These are phyloP conservation scores for Angomonas deanei DNA, from an alignment of 208 protist genomes.

Conservation along the genomic window DNA sequence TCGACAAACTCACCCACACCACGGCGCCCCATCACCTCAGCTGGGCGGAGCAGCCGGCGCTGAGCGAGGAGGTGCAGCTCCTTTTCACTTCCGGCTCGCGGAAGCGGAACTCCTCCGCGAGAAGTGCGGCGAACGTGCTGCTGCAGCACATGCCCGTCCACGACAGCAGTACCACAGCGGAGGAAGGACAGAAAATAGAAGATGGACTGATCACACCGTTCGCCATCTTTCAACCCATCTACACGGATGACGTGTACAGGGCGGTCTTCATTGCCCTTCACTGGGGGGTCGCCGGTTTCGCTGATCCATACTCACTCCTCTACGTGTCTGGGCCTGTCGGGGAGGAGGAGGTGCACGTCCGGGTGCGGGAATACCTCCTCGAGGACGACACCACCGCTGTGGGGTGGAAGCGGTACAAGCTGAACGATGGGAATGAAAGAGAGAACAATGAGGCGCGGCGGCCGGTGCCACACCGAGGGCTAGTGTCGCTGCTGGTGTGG, in stretches of 20 bases:
- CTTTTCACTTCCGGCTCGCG: background rate
- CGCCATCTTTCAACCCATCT: constrained; percentile 30
- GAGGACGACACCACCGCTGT: background rate
- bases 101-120: background rate
- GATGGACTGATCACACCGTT: constrained; percentile 8
- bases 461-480: constrained; percentile 7
- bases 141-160: background rate
- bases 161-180: background rate
- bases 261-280: constrained; percentile 68
- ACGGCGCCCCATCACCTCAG: too few species aligned
- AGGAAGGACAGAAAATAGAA: background rate
- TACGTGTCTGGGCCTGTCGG: constrained; percentile 1
- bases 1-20: too few species aligned
- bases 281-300: constrained; percentile 44
- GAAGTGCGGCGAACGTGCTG: background rate
- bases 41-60: background rate
- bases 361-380: background rate
- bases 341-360: too few species aligned
- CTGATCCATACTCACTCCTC: constrained; percentile 50
- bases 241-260: constrained; percentile 34
- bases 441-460: background rate
- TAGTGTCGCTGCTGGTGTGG: constrained; percentile 51
- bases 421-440: background rate
- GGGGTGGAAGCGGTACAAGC: background rate
- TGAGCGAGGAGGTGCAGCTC: background rate